These are phyloP conservation scores for Pholiota conissans DNA, from an alignment of 768 basidiomycete genomes.

Conservation along the genomic window DNA sequence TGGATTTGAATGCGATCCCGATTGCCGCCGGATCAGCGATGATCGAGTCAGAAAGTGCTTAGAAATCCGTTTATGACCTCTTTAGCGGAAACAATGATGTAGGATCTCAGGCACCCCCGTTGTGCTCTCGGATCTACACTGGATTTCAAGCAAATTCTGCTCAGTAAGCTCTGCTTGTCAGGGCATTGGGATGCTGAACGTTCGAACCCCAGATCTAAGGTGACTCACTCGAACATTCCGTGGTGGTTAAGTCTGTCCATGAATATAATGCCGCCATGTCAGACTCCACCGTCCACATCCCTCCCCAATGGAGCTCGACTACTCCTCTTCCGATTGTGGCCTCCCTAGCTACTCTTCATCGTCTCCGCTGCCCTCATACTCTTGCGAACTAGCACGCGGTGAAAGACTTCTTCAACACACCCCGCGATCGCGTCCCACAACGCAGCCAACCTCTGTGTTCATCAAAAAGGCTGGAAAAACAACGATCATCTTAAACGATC, in stretches of 20 bases:
- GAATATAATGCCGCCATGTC: background rate
- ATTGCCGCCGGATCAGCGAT: background rate
- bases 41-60: background rate
- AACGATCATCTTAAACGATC: conserved; percentile 46
- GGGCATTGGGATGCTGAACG: background rate
- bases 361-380: conserved; percentile 56
- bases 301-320: conserved; percentile 13
- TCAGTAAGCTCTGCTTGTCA: background rate
- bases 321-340: conserved; percentile 10
- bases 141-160: background rate
- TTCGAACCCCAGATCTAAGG: background rate
- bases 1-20: background rate
- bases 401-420: conserved; percentile 57
- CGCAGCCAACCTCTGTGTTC: conserved; percentile 39
- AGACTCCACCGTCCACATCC: background rate
- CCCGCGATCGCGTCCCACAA: conserved; percentile 27
- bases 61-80: background rate
- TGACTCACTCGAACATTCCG: background rate
- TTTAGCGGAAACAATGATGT: background rate
- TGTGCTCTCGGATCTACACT: background rate
- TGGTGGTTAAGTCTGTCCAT: background rate
- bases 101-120: background rate
- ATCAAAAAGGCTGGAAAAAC: conserved; percentile 37
- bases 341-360: conserved; percentile 59
- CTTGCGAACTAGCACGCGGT: conserved; percentile 48